phyloP scores from a whole-genome alignment of 192 early-diverging fungal genomes.

The Piromyces sp. region DNA sequence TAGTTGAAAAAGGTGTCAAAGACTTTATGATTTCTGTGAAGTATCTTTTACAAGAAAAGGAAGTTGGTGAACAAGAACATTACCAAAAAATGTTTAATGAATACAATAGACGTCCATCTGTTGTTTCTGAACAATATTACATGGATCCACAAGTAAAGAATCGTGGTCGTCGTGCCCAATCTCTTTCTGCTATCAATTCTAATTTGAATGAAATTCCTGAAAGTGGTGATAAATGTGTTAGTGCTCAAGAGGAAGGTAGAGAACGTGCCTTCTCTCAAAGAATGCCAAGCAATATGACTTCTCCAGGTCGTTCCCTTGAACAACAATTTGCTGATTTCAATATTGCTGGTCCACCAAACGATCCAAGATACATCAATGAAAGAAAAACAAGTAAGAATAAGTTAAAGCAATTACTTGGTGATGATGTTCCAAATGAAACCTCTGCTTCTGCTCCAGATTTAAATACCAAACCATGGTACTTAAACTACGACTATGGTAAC shows the following conservation, averaged over 20 bases:
- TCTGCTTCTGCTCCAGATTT: background rate
- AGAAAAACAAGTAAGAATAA: background rate
- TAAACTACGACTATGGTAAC: constrained; percentile 54
- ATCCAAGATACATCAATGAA: background rate
- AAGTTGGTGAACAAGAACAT: background rate
- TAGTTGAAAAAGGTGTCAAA: background rate
- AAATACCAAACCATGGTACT: constrained; percentile 49
- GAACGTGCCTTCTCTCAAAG: background rate
- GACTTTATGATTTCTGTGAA: background rate
- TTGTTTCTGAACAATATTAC: background rate
- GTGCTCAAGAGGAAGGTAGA: background rate
- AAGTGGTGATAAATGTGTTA: background rate
- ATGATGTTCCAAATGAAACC: background rate
- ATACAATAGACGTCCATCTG: background rate
- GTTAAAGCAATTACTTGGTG: background rate
- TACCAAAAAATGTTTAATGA: background rate
- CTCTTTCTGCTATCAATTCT: background rate
- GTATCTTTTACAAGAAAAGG: background rate
- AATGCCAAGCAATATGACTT: background rate
- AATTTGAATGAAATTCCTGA: background rate
- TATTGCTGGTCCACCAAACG: background rate
- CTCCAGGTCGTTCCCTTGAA: background rate
- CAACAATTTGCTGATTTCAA: background rate
- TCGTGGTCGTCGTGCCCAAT: background rate
- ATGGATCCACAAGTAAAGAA: background rate